phyloP scores from a whole-genome alignment of 2,329 filamentous ascomycete genomes.

The Proliferodiscus dingleyae region DNA sequence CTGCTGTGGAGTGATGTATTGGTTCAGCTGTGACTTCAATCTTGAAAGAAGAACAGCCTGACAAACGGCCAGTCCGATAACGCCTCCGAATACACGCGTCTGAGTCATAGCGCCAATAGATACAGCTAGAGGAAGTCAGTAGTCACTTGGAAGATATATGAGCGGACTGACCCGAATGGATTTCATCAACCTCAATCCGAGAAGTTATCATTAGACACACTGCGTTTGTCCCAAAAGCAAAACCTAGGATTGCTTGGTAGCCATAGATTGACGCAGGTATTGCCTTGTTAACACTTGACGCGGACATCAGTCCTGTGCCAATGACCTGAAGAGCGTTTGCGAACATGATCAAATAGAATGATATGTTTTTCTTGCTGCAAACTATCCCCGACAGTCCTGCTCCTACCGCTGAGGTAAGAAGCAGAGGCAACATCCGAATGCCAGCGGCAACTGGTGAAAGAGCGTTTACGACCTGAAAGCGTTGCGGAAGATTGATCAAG shows the following conservation, averaged over 20 bases:
- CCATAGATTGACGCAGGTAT: neutral
- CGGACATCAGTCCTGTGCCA: neutral
- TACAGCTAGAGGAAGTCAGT: too few species aligned
- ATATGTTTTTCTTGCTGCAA: neutral
- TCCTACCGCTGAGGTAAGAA: neutral
- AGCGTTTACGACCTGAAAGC: neutral
- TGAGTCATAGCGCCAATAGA: neutral
- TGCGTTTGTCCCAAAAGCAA: neutral
- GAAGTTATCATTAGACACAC: neutral
- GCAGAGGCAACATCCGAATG: neutral
- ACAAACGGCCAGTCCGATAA: neutral
- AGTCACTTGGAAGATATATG: too few species aligned
- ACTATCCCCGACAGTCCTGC: neutral
- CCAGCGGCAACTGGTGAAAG: neutral
- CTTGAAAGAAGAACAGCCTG: neutral
- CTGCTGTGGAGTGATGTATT: neutral
- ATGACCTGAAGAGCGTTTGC: neutral
- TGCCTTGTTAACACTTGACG: neutral
- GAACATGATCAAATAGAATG: neutral
- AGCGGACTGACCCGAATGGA: neutral
- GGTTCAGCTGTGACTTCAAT: neutral
- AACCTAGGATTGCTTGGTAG: neutral
- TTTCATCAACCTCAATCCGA: neutral
- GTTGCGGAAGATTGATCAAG: neutral
- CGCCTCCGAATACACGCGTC: neutral